Evolutionary conservation across 257 asterid species (phyloP).

Genomic region (Rubia yunnanensis): DNA sequence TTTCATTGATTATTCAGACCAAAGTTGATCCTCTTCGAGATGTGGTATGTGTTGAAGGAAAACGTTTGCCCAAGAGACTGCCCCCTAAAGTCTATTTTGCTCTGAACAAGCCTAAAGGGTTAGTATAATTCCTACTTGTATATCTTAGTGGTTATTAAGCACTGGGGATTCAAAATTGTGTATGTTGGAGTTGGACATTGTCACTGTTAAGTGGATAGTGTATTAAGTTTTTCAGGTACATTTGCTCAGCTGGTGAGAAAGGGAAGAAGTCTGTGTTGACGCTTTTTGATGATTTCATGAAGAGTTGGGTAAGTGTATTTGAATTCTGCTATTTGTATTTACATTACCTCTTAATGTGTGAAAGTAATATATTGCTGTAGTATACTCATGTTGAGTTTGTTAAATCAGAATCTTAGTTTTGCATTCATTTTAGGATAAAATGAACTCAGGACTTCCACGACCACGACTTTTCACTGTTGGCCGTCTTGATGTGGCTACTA

Average conservation of each 20-base stretch:
- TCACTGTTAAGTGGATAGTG: conserved; percentile 16
- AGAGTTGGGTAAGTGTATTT: conserved; percentile 59
- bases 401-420: conserved; percentile 6
- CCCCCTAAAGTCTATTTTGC: conserved; percentile 95
- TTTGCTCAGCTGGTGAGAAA: conserved; percentile 90
- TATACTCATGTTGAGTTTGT: neutral
- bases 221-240: conserved; percentile 49
- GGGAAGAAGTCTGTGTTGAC: conserved; percentile 76
- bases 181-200: neutral
- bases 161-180: conserved; percentile 8
- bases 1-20: conserved; percentile 46
- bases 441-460: conserved; percentile 58
- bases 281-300: conserved; percentile 68
- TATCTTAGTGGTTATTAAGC: conserved; percentile 7
- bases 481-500: conserved; percentile 94
- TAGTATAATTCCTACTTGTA: conserved; percentile 19
- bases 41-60: conserved; percentile 81
- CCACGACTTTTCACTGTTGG: conserved; percentile 96
- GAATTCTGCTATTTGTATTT: neutral
- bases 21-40: conserved; percentile 89
- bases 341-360: neutral
- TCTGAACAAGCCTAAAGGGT: conserved; percentile 99
- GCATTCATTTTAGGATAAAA: conserved; percentile 40
- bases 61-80: conserved; percentile 71
- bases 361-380: neutral